Evolutionary conservation across 768 basidiomycete genomes (phyloP), one percentile per base, ranked within the genome.

Genomic region (Tubosaeta sp.): DNA sequence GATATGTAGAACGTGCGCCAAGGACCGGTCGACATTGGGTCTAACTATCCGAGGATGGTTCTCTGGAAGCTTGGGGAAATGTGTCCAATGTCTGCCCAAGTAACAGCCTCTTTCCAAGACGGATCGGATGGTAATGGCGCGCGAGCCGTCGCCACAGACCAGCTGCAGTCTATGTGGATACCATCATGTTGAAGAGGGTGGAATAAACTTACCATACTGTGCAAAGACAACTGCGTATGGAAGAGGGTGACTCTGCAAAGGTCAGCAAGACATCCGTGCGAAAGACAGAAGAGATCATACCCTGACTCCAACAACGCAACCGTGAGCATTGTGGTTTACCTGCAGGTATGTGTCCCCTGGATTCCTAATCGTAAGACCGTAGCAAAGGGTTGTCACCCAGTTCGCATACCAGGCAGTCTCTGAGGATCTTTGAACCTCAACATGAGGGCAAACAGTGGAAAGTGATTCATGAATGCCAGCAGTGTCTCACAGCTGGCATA

Each of bases 401-500:
- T 35, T 26, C 37, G 50, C 65, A 4, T 38, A 88, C 94, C 90
- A 52, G 95, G 92, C 8, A 97, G 63, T 27, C 95, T 76, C 60
- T 78, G 77, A 1, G 91, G 85, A 63, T 95, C 91, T 67, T 97
- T 97, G 8, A 84, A 58, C 26, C 91, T 76, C 29, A 97, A 66
- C 79, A 95, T 83, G 27, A 97, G 66, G 0, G 86, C 87, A 66
- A 97, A 97, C 3, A 98, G 72, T 1, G 95, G 94, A 57, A 97
- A 97, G 57, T 92, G 86, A 56, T 97, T 95, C 76, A 98, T 81
- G 57, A 93, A 84, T 0, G 83, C 85, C 22, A 94, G 72, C 2
- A 78, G 68, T 0, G 81, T 82, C 58, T 88, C 84, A 29, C 93
- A 68, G 8, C 65, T 65, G 0, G 84, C 85, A 58, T 91, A 82